phyloP scores from a whole-genome alignment of 2,329 filamentous ascomycete genomes.

The Scedosporium aurantiacum region DNA sequence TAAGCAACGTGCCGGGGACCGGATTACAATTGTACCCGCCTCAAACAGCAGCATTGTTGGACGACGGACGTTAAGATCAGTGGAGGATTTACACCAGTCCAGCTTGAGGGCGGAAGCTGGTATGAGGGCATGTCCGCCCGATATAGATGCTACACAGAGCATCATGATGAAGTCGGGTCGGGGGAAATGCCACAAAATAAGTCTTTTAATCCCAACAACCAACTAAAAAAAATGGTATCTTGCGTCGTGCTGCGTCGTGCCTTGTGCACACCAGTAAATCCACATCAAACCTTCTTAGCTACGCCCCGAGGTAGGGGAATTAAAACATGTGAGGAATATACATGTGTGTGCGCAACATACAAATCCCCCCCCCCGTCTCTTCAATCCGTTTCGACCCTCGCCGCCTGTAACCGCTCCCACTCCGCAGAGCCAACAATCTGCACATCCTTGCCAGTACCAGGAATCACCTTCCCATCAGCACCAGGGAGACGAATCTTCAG shows the following conservation, averaged over 20 bases:
- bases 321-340: background rate
- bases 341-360: too few species aligned
- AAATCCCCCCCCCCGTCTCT: conserved; percentile 5
- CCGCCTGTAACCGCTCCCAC: conserved; percentile 42
- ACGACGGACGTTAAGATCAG: too few species aligned
- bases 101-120: too few species aligned
- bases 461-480: conserved; percentile 30
- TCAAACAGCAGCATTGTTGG: too few species aligned
- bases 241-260: background rate
- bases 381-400: conserved; percentile 9
- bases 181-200: conserved; percentile 5
- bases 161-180: background rate
- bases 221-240: conserved; percentile 7
- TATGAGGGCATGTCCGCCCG: too few species aligned
- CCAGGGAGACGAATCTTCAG: conserved; percentile 40
- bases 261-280: background rate
- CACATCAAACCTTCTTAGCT: conserved; percentile 2
- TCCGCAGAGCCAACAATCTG: conserved; percentile 42
- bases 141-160: background rate
- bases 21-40: too few species aligned
- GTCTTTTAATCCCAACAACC: background rate
- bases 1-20: too few species aligned
- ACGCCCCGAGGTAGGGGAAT: too few species aligned
- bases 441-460: conserved; percentile 27
- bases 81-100: too few species aligned